A percentile compares a stretch with the other conserved stretches of the same genome.
Evolutionary conservation across 1,139 yeast genomes (phyloP).

Genomic region (Trichomonascaceae sp.): DNA sequence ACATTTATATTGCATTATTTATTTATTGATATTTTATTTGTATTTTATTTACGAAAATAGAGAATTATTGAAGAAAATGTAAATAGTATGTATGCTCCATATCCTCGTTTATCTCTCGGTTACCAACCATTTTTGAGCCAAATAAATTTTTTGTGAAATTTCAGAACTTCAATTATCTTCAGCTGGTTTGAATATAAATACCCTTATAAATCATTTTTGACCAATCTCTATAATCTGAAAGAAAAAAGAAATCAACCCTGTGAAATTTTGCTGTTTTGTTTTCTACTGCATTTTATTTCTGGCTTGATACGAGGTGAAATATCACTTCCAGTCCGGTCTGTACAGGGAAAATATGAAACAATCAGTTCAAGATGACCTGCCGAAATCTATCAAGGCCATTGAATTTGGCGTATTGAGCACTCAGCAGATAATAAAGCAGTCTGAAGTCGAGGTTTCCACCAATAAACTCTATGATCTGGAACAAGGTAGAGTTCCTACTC

Average conservation of each 20-base stretch:
- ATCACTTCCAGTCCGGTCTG: not conserved
- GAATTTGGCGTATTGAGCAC: conserved; percentile 91
- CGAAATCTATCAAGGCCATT: conserved; percentile 83
- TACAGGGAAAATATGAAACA: conserved; percentile 49
- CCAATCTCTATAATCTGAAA: not conserved
- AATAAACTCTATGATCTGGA: conserved; percentile 88
- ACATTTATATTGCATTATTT: not conserved
- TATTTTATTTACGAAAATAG: not conserved
- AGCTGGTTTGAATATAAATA: not conserved
- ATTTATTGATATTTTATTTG: not conserved
- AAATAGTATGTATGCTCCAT: no score
- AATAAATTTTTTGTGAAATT: not conserved
- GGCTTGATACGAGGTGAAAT: not conserved
- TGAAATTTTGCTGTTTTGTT: not conserved
- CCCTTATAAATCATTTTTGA: not conserved
- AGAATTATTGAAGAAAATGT: no score
- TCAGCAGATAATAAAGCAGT: conserved; percentile 84
- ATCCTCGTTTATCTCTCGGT: no score
- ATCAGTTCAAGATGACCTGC: conserved; percentile 74
- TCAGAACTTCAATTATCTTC: not conserved
- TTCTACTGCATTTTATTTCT: not conserved
- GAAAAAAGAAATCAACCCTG: not conserved
- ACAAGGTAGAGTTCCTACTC: conserved; percentile 74
- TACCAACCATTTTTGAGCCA: not conserved
- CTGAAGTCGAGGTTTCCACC: conserved; percentile 89